Base-by-base conservation (phyloP, 2,329 filamentous ascomycete genomes). In the Penicillium decumbens region DNA sequence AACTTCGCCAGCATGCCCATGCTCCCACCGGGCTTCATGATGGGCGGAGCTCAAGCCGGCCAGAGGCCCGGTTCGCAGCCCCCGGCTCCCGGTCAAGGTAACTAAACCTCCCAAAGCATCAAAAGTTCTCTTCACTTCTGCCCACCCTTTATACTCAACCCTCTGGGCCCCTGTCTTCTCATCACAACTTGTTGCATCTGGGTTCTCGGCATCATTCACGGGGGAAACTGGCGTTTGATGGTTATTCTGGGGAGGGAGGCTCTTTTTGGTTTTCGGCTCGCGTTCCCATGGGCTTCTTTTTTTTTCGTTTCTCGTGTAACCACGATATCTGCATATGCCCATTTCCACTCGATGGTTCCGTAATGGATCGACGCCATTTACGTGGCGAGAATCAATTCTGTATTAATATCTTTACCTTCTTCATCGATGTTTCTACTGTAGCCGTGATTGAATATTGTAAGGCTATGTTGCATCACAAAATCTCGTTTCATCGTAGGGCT, bases 1-100 rank as follows among this genome's bases (percentile, higher is more conserved):
- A 76, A 75, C 32, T 74, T 77, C 50, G 67, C 73, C 9, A 72
- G 72, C 15, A 76, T 76, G 71, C 72, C 73, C 35, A 72, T 75
- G 65, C 71, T 77, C 24, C 74, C 74, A 45, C 71, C 73, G 18
- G 73, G 73, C 10, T 77, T 77, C 58, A 72, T 75, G 66, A 66
- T 75, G 61, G 69, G 69, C 33, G 67, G 68, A 47, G 62, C 60
- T 15, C 66, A 69, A 46, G 58, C 62, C 32, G 65, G 66, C 13
- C 53, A 60, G 35, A 60, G 58, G 42, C 57, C 63, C 7, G 60
- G 64, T 15, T 46, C 62, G 20, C 70, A 70, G 44, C 67, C 70
- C n/a, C 66, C 69, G 13, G 63, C 69, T n/a, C 65, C 68, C 5
- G 68, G 70, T 24, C 69, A 71, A 46, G 64, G 65, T 47, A 63